These are phyloP conservation scores for Cercophora scortea DNA, from an alignment of 495 filamentous ascomycete species.

Conservation along the genomic window DNA sequence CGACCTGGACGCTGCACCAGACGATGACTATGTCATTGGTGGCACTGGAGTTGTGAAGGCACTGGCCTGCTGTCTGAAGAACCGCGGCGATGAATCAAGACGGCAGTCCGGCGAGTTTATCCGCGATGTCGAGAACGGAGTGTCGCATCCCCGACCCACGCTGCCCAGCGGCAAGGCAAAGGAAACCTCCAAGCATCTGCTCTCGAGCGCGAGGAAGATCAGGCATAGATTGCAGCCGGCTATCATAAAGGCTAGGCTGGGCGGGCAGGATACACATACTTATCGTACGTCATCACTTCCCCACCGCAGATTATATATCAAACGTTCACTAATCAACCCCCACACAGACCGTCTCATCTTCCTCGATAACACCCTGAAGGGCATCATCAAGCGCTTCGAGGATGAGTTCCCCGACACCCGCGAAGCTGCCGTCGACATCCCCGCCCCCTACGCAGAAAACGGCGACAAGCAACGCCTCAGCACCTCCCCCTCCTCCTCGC, in stretches of 20 bases:
- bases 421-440: constrained; percentile 12
- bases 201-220: constrained; percentile 82
- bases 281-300: constrained; percentile 55
- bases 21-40: constrained; percentile 92
- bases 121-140: constrained; percentile 28
- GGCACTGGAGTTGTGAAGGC: constrained; percentile 94
- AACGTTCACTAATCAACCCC: constrained; percentile 15
- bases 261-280: constrained; percentile 50
- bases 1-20: constrained; percentile 66
- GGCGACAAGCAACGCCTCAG: constrained; percentile 11
- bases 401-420: constrained; percentile 91
- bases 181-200: constrained; percentile 84
- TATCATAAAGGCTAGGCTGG: constrained; percentile 59
- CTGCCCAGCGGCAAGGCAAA: constrained; percentile 58
- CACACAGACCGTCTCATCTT: constrained; percentile 69
- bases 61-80: constrained; percentile 79
- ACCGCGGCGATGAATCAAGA: constrained; percentile 53
- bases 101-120: constrained; percentile 37
- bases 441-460: constrained; percentile 14
- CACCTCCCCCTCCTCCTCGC: background rate
- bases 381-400: constrained; percentile 92
- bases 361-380: constrained; percentile 78
- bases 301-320: background rate
- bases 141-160: background rate
- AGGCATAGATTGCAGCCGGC: constrained; percentile 76